Conservation (phyloP, 2,329 filamentous ascomycete genomes). For the Epichloe gansuensis region DNA sequence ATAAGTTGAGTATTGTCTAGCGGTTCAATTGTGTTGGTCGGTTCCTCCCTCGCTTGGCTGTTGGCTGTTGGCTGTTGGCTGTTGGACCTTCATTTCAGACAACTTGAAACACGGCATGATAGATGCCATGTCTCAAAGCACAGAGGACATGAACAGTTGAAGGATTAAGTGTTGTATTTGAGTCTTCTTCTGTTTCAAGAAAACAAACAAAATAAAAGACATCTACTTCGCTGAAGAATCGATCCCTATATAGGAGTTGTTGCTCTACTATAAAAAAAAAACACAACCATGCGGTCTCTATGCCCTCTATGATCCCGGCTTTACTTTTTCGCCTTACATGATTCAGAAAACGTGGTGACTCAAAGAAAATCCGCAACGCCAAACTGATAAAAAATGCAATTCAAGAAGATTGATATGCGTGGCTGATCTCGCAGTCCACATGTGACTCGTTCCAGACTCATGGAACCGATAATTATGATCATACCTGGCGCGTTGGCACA, state of each 20-base stretch:
- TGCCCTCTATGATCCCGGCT: conserved; percentile 1
- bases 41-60: too few species aligned
- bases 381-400: not conserved
- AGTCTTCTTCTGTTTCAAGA: too few species aligned
- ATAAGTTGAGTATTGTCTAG: too few species aligned
- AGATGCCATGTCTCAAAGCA: too few species aligned
- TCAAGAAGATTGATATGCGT: not conserved
- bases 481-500: not conserved
- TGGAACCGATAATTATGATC: not conserved
- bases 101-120: too few species aligned
- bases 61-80: too few species aligned
- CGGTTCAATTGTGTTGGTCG: too few species aligned
- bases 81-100: too few species aligned
- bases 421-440: not conserved
- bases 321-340: not conserved
- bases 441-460: not conserved
- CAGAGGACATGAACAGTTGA: not conserved
- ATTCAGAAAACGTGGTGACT: not conserved
- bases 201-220: not conserved
- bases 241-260: not conserved
- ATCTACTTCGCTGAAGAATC: not conserved
- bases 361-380: conserved; percentile 1
- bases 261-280: not conserved
- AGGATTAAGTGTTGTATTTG: not conserved
- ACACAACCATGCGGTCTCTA: conserved; percentile 1